Conservation (phyloP, 768 basidiomycete species). For the Termitomyces sp. region DNA sequence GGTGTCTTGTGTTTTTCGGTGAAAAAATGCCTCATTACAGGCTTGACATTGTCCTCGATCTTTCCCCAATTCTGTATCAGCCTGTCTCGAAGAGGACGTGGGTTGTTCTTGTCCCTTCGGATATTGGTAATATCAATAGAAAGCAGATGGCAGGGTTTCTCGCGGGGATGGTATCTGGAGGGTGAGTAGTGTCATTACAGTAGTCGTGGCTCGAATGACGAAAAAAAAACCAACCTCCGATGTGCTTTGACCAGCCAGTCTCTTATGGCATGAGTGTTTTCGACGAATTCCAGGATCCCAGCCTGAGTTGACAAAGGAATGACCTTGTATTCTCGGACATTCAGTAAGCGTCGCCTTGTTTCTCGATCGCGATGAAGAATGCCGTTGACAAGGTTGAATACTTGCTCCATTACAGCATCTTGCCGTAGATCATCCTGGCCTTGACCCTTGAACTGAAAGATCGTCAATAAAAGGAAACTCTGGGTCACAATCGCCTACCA, state of each 20-base stretch:
- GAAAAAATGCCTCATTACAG: constrained; percentile 94
- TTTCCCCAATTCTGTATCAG: constrained; percentile 22
- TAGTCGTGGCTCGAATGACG: neutral
- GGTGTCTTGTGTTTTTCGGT: constrained; percentile 86
- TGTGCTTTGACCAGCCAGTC: constrained; percentile 65
- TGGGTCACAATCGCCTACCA: constrained; percentile 31
- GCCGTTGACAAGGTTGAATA: constrained; percentile 83
- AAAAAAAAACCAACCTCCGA: constrained; percentile 34
- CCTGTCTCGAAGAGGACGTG: neutral
- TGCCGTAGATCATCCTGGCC: constrained; percentile 90
- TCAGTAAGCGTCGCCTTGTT: constrained; percentile 65
- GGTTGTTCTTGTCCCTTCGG: constrained; percentile 17
- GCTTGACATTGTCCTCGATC: constrained; percentile 47
- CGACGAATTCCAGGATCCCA: constrained; percentile 89
- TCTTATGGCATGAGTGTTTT: constrained; percentile 61
- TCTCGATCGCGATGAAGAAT: constrained; percentile 70
- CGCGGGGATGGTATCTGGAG: constrained; percentile 63
- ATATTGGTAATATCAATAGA: constrained; percentile 21
- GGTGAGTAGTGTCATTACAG: neutral
- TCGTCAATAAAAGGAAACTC: neutral
- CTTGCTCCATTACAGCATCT: constrained; percentile 99
- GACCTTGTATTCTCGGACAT: constrained; percentile 83
- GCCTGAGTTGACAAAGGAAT: constrained; percentile 76
- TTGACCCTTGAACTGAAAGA: constrained; percentile 80
- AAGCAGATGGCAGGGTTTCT: constrained; percentile 30